Base-by-base conservation (phyloP, 1,139 yeast species). In the Diutina mesorugosa region DNA sequence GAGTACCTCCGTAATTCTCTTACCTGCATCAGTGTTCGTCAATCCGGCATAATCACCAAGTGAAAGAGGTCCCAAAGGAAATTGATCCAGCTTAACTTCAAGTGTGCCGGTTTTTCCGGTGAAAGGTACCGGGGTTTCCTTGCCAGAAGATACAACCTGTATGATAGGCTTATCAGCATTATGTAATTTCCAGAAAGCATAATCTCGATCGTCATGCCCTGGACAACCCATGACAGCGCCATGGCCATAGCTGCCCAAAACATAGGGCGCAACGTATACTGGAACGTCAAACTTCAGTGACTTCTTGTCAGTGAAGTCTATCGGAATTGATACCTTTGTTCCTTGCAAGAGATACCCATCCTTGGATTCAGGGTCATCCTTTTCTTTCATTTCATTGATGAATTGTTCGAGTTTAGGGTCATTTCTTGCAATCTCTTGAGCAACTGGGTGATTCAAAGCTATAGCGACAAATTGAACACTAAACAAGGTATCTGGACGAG, bases 191-290 rank as follows among this genome's bases (percentile, higher is more conserved):
- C 97, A 91, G 66, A 93, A 91, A 3, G 76, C 88, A 63, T 67
- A 81, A 66, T 93, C 99, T 59, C 98, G 77, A 53, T 74, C 73
- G 66, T 93, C 98, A 68, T 91, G 98, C 0, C 87, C 97, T 1
- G 99, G 99, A 64, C 95, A 89, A 1, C 99, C 99, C 98, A 93
- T 91, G 0, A 93, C 98, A 0, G 97, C 96, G 53, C 96, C 96
- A 60, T 81, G 81, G 0, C 97, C 98, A 66, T 91, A 91, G 5
- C 79, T 73, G 5, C 87, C 83, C 47, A 91, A 68, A 0, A 93
- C 98, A 68, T 90, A 93, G 0, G 97, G 96, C 0, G 98, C 97
- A 2, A 79, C 91, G 72, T 81, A 93, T 0, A 93, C 83, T 0
- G 97, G 97, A 6, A 91, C 61, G 35, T 69, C 62, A 58, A 56